Conservation (phyloP, 2,329 filamentous ascomycete species). For the Cladosporium sp. region DNA sequence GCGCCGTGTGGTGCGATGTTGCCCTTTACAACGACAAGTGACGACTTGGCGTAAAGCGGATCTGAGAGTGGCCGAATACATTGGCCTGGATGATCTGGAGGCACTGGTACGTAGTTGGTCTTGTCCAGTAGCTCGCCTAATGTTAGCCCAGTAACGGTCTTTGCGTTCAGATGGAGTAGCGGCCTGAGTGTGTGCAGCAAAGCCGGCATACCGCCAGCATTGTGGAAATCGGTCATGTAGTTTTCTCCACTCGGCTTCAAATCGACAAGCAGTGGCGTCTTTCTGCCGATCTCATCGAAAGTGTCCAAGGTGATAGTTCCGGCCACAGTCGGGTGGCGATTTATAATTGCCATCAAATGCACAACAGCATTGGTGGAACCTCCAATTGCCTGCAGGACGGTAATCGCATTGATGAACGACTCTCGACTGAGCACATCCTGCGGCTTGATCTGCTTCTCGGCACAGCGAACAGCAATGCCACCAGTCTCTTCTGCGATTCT, state of each 20-base stretch:
- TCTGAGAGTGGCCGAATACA: conserved; percentile 45
- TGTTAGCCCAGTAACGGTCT: conserved; percentile 46
- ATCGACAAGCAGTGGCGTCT: conserved; percentile 46
- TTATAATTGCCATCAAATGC: conserved; percentile 44
- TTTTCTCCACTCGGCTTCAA: conserved; percentile 52
- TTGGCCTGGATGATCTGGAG: conserved; percentile 38
- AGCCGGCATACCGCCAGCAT: conserved; percentile 49
- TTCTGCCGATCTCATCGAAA: conserved; percentile 46
- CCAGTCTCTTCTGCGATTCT: conserved; percentile 53
- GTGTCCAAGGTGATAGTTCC: conserved; percentile 44
- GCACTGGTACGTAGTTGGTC: conserved; percentile 35
- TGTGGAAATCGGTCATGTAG: conserved; percentile 53
- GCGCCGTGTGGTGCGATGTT: conserved; percentile 48
- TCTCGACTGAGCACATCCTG: conserved; percentile 44
- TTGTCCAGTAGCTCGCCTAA: conserved; percentile 44
- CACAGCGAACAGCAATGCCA: conserved; percentile 42
- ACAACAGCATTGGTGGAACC: conserved; percentile 43
- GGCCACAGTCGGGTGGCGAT: conserved; percentile 46
- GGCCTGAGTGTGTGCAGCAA: conserved; percentile 45
- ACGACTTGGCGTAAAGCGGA: conserved; percentile 44
- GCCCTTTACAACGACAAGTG: conserved; percentile 43
- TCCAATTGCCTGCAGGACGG: conserved; percentile 43
- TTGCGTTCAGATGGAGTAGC: conserved; percentile 43
- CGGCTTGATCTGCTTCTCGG: conserved; percentile 36
- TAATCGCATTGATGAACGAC: conserved; percentile 47